These are phyloP conservation scores for Stagonosporopsis chrysanthemi DNA, from an alignment of 2,329 filamentous ascomycete genomes.

Conservation along the genomic window DNA sequence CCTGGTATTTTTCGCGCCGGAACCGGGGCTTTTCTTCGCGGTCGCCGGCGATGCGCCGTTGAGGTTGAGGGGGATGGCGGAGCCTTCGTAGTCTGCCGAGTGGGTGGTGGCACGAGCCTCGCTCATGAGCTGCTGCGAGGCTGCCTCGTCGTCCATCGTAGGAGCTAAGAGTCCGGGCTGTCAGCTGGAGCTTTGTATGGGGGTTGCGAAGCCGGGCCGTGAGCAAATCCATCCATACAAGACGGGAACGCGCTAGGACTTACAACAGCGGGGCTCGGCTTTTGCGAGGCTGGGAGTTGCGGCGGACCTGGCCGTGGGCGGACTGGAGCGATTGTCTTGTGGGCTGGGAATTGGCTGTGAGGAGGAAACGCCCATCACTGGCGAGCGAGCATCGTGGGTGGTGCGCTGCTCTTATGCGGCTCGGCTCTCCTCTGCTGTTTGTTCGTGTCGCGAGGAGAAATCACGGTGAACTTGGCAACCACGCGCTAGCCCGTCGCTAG, in stretches of 20 bases:
- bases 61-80: conserved; percentile 10
- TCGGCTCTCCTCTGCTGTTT: not conserved
- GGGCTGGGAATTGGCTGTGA: conserved; percentile 24
- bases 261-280: conserved; percentile 22
- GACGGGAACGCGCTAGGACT: conserved; percentile 18
- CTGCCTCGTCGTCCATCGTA: conserved; percentile 29
- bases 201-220: not conserved
- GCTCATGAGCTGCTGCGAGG: conserved; percentile 32
- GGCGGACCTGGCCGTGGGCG: not conserved
- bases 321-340: conserved; percentile 2
- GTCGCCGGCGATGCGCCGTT: not conserved
- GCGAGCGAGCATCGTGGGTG: conserved; percentile 3
- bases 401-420: not conserved
- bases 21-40: not conserved
- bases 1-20: not conserved
- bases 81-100: not conserved
- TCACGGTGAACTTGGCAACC: conserved; percentile 10
- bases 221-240: not conserved
- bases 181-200: conserved; percentile 16
- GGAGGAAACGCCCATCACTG: conserved; percentile 27
- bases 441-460: not conserved
- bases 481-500: not conserved
- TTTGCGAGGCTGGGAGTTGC: conserved; percentile 18
- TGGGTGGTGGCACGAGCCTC: conserved; percentile 18
- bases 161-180: conserved; percentile 22